Base-by-base conservation (phyloP, 768 basidiomycete genomes). In the Lactifluus subvellereus region DNA sequence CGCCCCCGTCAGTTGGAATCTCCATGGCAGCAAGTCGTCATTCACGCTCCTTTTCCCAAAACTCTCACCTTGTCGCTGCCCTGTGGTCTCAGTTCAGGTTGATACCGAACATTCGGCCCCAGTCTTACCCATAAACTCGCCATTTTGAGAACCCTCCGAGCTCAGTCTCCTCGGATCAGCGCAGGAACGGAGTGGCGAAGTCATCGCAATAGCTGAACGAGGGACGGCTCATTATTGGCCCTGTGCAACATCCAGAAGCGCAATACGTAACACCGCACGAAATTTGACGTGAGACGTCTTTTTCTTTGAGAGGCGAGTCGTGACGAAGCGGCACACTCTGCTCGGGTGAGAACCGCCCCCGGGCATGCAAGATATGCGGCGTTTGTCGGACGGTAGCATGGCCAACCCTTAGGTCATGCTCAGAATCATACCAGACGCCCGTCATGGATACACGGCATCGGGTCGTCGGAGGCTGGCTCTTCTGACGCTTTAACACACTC, bases 231-330 rank as follows among this genome's bases (percentile, higher is more conserved):
- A 30, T 53, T 52, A 30, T 59, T 54, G 54, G 53, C 54, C 45
- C 62, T 58, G 33, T 59, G 45, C 57, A 42, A 33, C 45, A 49
- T 42, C n/a, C 57, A 59, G 62, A 63, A 40, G 47, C 51, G 32
- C 54, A 56, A 60, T 60, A 64, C 63, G 63, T 64, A 64, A 64
- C 54, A 40, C 38, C 30, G 9, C 47, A 33, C 43, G 54, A 60
- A 42, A 60, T 63, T 63, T 63, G 63, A 64, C 63, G 54, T 59
- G 53, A 63, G 52, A 64, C 48, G 50, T 40, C 13, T 33, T 27
- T 54, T 54, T 37, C 30, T 16, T 49, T 50, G 11, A 47, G 57
- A 51, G 38, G 53, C 58, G 48, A 60, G 35, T 57, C 38, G 54
- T 37, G 48, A 33, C 16, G 11, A 48, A 42, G 59, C 43, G 45